Evolutionary conservation across 176 grass and related monocot genomes (phyloP), one percentile per base, ranked within the genome.

Genomic region (Triticum timopheevii): DNA sequence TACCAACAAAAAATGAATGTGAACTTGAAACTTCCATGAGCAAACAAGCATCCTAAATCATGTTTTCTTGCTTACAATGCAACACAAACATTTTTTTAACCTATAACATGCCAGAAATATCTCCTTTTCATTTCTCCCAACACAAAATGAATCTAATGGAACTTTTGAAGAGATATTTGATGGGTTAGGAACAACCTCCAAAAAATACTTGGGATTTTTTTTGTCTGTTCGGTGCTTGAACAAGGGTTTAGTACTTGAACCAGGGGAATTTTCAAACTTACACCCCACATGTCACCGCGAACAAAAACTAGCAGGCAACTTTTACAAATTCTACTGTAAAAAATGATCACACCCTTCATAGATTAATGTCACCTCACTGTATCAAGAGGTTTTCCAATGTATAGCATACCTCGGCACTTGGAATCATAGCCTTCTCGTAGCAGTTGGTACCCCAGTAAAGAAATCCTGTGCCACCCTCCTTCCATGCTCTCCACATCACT

Each of bases 401-500:
- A 65, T n/a, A 84, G 22, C 35, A 45, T 94, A 99, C 97, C 97
- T 99, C 97, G 49, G 97, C 94, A 90, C 97, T 93, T 61, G 97
- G 92, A 27, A 92, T 89, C 84, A 87, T 94, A 65, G 97, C 89
- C 85, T 96, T 99, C 77, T 99, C 97, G 34, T 96, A 99, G 78
- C 97, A 99, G 78, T 99, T 99, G 62, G 90, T 77, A 87, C 97
- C 97, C 94, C 97, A 99, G 79, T 99, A 99, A 83, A 99, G 92
- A 81, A 99, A 99, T 52, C 97, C 94, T 77, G 92, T 99, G 45
- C 92, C 94, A n/a, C 97, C 97, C 76, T 99, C 97, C 83, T 98
- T 96, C 93, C 92, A 98, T 52, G 94, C 94, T 90, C 92, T 92
- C 97, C 94, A 99, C 94, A 96, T 99, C 71, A 99, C 97, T 23